Base-by-base conservation (phyloP, 768 basidiomycete genomes). In the Mycena galopus region DNA sequence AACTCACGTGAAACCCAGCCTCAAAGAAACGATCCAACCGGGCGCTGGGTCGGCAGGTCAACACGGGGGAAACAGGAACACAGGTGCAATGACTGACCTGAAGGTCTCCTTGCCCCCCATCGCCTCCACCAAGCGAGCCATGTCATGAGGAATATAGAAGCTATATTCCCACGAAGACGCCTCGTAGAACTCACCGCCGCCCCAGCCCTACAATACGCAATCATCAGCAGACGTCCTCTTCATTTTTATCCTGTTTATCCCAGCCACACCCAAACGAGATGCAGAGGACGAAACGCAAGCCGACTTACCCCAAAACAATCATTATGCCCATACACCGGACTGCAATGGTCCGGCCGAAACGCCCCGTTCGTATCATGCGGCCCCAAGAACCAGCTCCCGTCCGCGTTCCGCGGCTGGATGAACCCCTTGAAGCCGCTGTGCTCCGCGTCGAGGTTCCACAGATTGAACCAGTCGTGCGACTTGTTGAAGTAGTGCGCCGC, bases 151-250 rank as follows among this genome's bases (percentile, higher is more conserved):
- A 14, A 71, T 69, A 55, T 66, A 74, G 9, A 42, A 74, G n/a
- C 64, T 66, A 50, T 74, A 74, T 35, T 74, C 73, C 73, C 73
- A 73, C 59, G 67, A 73, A 57, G 72, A 69, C 44, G 73, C 73
- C 64, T 74, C 73, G 29, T 74, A 74, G 55, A 74, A 74, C 53
- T 74, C 73, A 0, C 73, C 73, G 2, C 73, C 73, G 9, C 53
- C 44, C 10, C 14, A 9, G 33, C 65, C 60, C n/a, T n/a, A n/a
- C n/a, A n/a, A n/a, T n/a, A n/a, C n/a, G n/a, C n/a, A n/a, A n/a
- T n/a, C n/a, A n/a, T n/a, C n/a, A n/a, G n/a, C n/a, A n/a, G n/a
- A n/a, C n/a, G n/a, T n/a, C n/a, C n/a, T n/a, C n/a, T n/a, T n/a
- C n/a, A n/a, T n/a, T n/a, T n/a, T n/a, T n/a, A n/a, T n/a, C n/a